Conservation (phyloP, 495 filamentous ascomycete species). For the Trichoderma orchidacearum region DNA sequence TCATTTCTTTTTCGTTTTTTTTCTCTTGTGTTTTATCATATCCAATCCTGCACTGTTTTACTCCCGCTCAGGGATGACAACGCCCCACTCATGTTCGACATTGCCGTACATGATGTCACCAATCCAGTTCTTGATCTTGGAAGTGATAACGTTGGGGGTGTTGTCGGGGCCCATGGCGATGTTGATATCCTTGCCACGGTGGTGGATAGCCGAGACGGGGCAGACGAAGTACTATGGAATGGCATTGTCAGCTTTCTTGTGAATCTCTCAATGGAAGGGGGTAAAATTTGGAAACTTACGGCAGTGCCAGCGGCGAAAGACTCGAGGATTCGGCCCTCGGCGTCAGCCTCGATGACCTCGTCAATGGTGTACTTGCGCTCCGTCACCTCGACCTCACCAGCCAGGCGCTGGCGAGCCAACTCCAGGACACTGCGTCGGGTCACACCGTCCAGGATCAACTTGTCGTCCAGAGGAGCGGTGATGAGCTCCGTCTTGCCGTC, state of each 20-base stretch:
- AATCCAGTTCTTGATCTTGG: conserved; percentile 64
- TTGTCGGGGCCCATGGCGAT: conserved; percentile 52
- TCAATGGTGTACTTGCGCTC: conserved; percentile 70
- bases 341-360: conserved; percentile 58
- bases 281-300: conserved; percentile 36
- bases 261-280: not conserved
- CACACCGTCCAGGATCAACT: conserved; percentile 74
- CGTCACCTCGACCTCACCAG: conserved; percentile 52
- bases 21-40: not conserved
- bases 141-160: conserved; percentile 34
- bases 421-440: conserved; percentile 67
- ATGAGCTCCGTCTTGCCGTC: conserved; percentile 58
- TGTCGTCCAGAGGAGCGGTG: conserved; percentile 68
- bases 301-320: conserved; percentile 82
- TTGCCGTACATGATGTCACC: conserved; percentile 77
- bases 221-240: conserved; percentile 63
- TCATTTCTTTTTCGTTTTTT: not conserved
- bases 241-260: not conserved
- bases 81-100: conserved; percentile 65
- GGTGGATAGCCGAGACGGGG: conserved; percentile 59
- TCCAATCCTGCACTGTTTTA: conserved; percentile 3
- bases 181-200: conserved; percentile 52
- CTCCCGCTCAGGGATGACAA: conserved; percentile 50
- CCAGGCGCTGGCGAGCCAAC: conserved; percentile 50
- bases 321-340: conserved; percentile 69